phyloP scores from a whole-genome alignment of 768 basidiomycete species.

The Auriculariales sp. region DNA sequence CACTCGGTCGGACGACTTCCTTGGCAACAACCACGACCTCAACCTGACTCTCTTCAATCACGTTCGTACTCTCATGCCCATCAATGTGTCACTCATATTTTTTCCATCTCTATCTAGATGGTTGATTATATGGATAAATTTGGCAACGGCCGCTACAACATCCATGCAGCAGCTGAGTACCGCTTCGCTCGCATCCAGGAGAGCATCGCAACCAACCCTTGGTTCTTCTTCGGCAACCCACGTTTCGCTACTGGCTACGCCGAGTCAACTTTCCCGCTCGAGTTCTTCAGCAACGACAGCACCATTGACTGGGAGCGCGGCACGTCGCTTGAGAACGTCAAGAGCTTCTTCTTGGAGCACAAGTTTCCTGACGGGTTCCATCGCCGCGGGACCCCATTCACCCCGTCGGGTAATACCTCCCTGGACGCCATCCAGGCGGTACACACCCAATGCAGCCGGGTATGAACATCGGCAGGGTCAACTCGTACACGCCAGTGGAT shows the following conservation, averaged over 20 bases:
- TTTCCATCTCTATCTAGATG: neutral
- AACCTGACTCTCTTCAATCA: slow-evolving; percentile 4
- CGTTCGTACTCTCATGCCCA: too few species aligned
- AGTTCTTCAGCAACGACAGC: slow-evolving; percentile 3
- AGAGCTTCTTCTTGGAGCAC: slow-evolving; percentile 1
- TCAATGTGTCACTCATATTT: neutral
- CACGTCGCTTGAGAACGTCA: neutral
- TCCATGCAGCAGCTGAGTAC: neutral
- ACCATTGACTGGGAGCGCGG: neutral
- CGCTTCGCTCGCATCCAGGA: slow-evolving; percentile 2
- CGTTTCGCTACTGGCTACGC: slow-evolving; percentile 3
- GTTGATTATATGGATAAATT: neutral
- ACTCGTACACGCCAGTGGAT: too few species aligned
- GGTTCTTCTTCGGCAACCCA: slow-evolving; percentile 1
- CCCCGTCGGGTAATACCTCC: neutral
- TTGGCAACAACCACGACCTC: slow-evolving; percentile 4
- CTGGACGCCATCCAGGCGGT: too few species aligned
- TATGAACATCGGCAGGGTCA: too few species aligned
- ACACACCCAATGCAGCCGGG: too few species aligned
- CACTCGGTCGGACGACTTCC: slow-evolving; percentile 4
- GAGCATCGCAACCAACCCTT: slow-evolving; percentile 4
- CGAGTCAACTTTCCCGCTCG: slow-evolving; percentile 4
- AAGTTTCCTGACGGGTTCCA: slow-evolving; percentile 1
- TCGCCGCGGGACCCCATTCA: neutral
- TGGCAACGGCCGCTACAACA: too few species aligned